phyloP scores from a whole-genome alignment of 1,284 basidiomycete genomes.

The Chalciporus sp. region DNA sequence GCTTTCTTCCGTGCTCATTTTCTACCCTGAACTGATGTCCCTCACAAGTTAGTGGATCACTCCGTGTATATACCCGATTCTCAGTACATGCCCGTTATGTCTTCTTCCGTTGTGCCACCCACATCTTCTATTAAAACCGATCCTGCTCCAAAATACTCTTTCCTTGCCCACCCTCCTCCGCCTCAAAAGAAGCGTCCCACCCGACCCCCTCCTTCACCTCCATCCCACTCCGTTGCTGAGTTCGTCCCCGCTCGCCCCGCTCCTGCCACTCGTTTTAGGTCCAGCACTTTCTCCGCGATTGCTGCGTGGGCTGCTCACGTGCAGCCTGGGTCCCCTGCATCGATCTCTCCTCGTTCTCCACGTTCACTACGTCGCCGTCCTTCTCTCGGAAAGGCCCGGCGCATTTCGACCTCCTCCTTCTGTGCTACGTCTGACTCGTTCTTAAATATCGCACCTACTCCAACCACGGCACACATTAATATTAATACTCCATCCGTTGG shows the following conservation, averaged over 20 bases:
- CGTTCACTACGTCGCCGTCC: conserved; percentile 40
- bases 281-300: conserved; percentile 44
- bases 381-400: conserved; percentile 36
- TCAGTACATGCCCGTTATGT: conserved; percentile 4
- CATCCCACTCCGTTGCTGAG: conserved; percentile 17
- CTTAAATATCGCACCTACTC: conserved; percentile 44
- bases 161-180: conserved; percentile 46
- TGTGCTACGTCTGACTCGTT: conserved; percentile 45
- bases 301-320: conserved; percentile 60
- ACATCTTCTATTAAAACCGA: conserved; percentile 18
- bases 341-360: conserved; percentile 48
- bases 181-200: conserved; percentile 35
- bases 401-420: conserved; percentile 37
- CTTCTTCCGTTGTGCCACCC: conserved; percentile 11
- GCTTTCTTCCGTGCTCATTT: conserved; percentile 6
- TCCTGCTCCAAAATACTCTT: conserved; percentile 33
- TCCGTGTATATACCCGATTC: neutral
- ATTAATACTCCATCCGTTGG: conserved; percentile 41
- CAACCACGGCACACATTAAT: conserved; percentile 36
- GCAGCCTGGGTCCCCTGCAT: conserved; percentile 67
- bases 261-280: conserved; percentile 29
- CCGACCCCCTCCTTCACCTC: conserved; percentile 23
- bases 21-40: conserved; percentile 7
- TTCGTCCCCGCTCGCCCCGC: neutral
- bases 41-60: conserved; percentile 7